phyloP scores from a whole-genome alignment of 305 asterid species.

The Ilex paraguariensis region DNA sequence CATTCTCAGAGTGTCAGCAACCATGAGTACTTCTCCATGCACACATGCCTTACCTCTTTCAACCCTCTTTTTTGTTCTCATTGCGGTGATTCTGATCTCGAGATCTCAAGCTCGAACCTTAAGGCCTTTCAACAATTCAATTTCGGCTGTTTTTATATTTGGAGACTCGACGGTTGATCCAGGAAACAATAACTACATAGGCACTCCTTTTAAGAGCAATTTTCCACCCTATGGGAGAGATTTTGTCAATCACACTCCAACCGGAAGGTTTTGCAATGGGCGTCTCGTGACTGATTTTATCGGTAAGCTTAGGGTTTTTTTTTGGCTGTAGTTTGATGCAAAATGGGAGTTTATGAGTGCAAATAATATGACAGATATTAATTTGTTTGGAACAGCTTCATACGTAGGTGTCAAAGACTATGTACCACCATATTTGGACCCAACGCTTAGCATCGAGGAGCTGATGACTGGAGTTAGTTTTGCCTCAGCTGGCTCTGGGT shows the following conservation, averaged over 20 bases:
- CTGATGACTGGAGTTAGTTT: slow-evolving; percentile 70
- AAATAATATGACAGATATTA: no score
- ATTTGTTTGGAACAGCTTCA: slow-evolving; percentile 29
- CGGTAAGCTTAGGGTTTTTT: slow-evolving; percentile 31
- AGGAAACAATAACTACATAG: slow-evolving; percentile 67
- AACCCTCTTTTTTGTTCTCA: not conserved
- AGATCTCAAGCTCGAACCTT: slow-evolving; percentile 10
- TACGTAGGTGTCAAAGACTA: slow-evolving; percentile 47
- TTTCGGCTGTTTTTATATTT: slow-evolving; percentile 47
- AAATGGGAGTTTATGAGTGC: no score
- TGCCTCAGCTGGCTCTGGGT: slow-evolving; percentile 67
- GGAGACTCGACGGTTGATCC: slow-evolving; percentile 89
- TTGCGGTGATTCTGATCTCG: slow-evolving; percentile 6
- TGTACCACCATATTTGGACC: slow-evolving; percentile 71
- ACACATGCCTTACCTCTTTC: no score
- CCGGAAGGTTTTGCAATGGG: slow-evolving; percentile 80
- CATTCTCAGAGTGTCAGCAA: no score
- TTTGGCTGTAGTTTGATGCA: no score
- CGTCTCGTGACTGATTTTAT: slow-evolving; percentile 60
- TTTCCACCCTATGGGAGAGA: slow-evolving; percentile 76
- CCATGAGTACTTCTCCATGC: no score
- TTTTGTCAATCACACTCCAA: slow-evolving; percentile 39
- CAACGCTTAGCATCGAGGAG: slow-evolving; percentile 48
- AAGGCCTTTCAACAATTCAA: slow-evolving; percentile 9
- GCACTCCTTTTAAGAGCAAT: slow-evolving; percentile 47